These are phyloP conservation scores for Lachnum nothofagi DNA, from an alignment of 2,329 filamentous ascomycete species.

Conservation along the genomic window DNA sequence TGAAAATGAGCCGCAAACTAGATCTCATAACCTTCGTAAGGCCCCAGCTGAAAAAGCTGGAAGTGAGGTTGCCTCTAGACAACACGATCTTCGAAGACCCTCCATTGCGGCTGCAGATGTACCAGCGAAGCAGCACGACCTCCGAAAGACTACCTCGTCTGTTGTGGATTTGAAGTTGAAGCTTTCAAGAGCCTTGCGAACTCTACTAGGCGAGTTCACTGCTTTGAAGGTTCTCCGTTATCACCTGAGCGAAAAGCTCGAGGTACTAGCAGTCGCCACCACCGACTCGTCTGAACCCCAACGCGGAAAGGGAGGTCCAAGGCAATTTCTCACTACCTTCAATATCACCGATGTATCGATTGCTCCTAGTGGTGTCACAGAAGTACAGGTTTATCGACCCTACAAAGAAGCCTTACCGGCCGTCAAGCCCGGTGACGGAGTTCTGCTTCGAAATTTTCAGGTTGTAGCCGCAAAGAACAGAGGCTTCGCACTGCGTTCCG, in stretches of 20 bases:
- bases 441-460: constrained; percentile 53
- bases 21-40: not conserved
- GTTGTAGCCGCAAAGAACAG: constrained; percentile 49
- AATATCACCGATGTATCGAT: constrained; percentile 52
- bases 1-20: not conserved
- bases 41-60: not conserved
- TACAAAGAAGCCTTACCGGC: constrained; percentile 53
- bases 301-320: constrained; percentile 52
- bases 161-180: constrained; percentile 24
- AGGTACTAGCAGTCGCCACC: constrained; percentile 52
- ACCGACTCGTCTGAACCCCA: constrained; percentile 46
- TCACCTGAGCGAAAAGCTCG: constrained; percentile 44
- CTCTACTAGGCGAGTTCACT: constrained; percentile 48
- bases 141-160: constrained; percentile 9
- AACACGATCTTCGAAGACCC: not conserved
- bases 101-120: constrained; percentile 7
- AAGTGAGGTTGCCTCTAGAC: not conserved
- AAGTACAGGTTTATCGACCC: constrained; percentile 55
- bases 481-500: constrained; percentile 48
- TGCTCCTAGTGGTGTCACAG: constrained; percentile 44
- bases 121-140: constrained; percentile 22
- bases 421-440: constrained; percentile 51
- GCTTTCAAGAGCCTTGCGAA: constrained; percentile 26
- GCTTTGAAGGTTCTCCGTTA: constrained; percentile 48
- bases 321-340: constrained; percentile 56